Percentiles rank a stretch among this genome's conserved stretches.
Conservation (phyloP, 345 rosid species). For the Gossypium sturtianum region DNA sequence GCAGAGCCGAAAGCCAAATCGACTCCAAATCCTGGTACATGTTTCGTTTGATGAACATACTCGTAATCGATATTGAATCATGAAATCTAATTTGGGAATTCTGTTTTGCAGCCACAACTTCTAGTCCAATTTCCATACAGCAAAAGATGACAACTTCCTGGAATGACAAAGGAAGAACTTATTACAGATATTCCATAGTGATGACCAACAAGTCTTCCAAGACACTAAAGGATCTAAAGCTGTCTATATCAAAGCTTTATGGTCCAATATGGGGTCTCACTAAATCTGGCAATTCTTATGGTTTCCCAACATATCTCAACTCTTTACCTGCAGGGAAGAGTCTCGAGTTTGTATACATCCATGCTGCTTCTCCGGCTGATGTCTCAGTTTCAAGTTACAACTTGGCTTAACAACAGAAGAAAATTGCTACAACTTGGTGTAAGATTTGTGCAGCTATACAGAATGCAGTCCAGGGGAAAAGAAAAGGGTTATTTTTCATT, state of each 20-base stretch:
- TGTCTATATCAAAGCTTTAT: constrained; percentile 69
- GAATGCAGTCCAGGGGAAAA: constrained; percentile 18
- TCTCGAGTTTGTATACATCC: constrained; percentile 87
- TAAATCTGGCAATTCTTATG: constrained; percentile 47
- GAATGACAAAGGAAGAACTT: constrained; percentile 61
- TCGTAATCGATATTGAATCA: not conserved
- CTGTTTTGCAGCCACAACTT: constrained; percentile 39
- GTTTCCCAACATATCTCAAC: constrained; percentile 68
- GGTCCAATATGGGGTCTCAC: constrained; percentile 95
- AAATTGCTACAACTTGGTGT: constrained; percentile 13
- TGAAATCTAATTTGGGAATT: not conserved
- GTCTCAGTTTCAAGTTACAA: constrained; percentile 70
- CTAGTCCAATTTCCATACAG: constrained; percentile 52
- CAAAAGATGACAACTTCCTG: constrained; percentile 80
- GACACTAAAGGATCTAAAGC: constrained; percentile 55
- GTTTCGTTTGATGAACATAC: not conserved
- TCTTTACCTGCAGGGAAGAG: constrained; percentile 67
- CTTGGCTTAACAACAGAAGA: constrained; percentile 41
- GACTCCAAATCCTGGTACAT: constrained; percentile 65
- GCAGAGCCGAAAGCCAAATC: constrained; percentile 38
- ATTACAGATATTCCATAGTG: constrained; percentile 77
- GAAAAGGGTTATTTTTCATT: constrained; percentile 13
- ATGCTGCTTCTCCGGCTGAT: constrained; percentile 62
- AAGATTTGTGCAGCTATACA: constrained; percentile 58
- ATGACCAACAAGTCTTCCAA: constrained; percentile 73